phyloP scores from a whole-genome alignment of 805 yeast genomes.

The Candida berthetii region DNA sequence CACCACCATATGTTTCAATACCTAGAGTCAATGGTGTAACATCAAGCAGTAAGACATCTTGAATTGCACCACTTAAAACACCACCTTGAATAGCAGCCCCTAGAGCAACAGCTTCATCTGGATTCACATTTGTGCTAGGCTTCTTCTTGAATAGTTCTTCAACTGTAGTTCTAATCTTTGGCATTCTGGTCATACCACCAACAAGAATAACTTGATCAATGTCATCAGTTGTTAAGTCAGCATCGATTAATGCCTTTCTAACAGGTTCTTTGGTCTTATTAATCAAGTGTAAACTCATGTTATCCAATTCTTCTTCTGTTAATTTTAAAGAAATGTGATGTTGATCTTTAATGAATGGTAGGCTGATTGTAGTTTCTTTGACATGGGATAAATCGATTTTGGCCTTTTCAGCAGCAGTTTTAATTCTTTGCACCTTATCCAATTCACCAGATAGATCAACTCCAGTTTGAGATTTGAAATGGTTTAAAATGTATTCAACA shows the following conservation, averaged over 20 bases:
- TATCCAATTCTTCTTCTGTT: slow-evolving; percentile 64
- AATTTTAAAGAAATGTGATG: slow-evolving; percentile 53
- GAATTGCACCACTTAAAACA: slow-evolving; percentile 75
- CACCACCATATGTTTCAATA: slow-evolving; percentile 81
- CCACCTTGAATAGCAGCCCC: slow-evolving; percentile 94
- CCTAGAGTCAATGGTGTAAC: slow-evolving; percentile 82
- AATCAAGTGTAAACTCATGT: slow-evolving; percentile 59
- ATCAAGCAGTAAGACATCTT: slow-evolving; percentile 70
- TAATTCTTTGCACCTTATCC: slow-evolving; percentile 61
- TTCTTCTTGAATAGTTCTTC: slow-evolving; percentile 50
- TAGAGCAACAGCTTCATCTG: slow-evolving; percentile 90
- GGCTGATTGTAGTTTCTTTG: slow-evolving; percentile 50
- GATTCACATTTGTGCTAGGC: slow-evolving; percentile 72
- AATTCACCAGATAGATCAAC: slow-evolving; percentile 47
- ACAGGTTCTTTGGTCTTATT: slow-evolving; percentile 68
- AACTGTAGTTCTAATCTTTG: slow-evolving; percentile 63
- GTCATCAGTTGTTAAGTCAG: slow-evolving; percentile 56
- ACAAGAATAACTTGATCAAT: slow-evolving; percentile 73
- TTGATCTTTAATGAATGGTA: slow-evolving; percentile 63
- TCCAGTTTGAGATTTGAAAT: slow-evolving; percentile 45
- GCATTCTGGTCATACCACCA: slow-evolving; percentile 93
- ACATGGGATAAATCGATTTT: slow-evolving; percentile 73
- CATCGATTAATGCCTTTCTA: slow-evolving; percentile 68
- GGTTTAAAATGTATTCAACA: slow-evolving; percentile 43
- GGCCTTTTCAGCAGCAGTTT: slow-evolving; percentile 72